Evolutionary conservation across 2,329 filamentous ascomycete species (phyloP), one percentile per base, ranked within the genome.

Genomic region (Microcyclospora tardicrescens): DNA sequence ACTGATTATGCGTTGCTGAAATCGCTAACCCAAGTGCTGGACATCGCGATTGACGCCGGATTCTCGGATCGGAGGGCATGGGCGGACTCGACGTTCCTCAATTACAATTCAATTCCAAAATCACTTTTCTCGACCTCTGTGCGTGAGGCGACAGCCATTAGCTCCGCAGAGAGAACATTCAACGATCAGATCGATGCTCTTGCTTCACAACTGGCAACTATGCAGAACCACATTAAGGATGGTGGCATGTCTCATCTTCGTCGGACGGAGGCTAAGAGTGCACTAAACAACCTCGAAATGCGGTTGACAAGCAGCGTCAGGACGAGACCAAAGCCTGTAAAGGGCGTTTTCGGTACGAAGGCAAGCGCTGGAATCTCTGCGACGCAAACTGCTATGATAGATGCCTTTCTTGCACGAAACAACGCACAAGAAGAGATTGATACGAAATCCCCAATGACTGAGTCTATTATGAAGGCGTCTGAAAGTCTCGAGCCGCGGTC

Each of bases 251-350:
- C 76, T 15, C 76, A 81, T 50, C 67, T 91, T 41, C 71, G 73
- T 12, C 73, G 82, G 24, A 81, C 83, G 24, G 77, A 93, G 53
- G 77, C 82, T 10, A 94, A 93, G 60, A 77, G 19, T 24, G 19
- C 19, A 24, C 19, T 24, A 4, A 24, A 24, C 19, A 71, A 77
- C 41, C 63, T 94, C n/a, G 72, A 79, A 42, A 77, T 82, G 51
- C 75, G 87, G 39, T 66, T 95, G 11, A 62, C 77, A 34, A 77
- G 81, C 55, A 72, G 75, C 2, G 78, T 89, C 35, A 71, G 85
- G 35, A 82, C 81, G 10, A 73, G 71, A 48, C 47, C 46, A 37
- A 54, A 53, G 49, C 47, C 41, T 35, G 56, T 46, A 49, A 56
- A 51, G 34, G 46, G 48, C 43, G 35, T 58, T 43, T 55, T 60